Base-by-base conservation (phyloP, 2,329 filamentous ascomycete species). In the Chalaropsis ovoidea region DNA sequence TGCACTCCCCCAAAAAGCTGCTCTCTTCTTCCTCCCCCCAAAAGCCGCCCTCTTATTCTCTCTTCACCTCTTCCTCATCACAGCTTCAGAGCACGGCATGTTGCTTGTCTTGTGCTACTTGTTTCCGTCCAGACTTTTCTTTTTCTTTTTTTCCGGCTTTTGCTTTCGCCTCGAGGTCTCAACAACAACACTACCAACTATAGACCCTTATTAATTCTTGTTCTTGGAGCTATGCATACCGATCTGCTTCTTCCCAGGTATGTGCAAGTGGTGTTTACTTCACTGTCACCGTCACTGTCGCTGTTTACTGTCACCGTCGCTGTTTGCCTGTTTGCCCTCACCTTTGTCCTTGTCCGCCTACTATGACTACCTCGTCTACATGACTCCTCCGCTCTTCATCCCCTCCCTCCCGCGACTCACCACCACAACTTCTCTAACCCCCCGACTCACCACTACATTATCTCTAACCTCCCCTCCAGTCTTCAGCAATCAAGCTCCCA, bases 191-290 rank as follows among this genome's bases (percentile, higher is more conserved):
- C n/a, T n/a, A n/a, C n/a, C n/a, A 45, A 35, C 35, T 24, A 45
- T 19, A 39, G 63, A 60, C 39, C 39, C 41, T 43, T 39, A 15
- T 19, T 65, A 65, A 56, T 31, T 31, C 3, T 64, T 27, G n/a
- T 31, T 31, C 3, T 64, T 27, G n/a, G 31, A 31, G 43, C 56
- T 61, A 64, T 58, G 54, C 62, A 62, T 64, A 64, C 39, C 47
- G 49, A 60, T 27, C 43, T 47, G 42, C 62, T 64, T 31, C 64
- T 67, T 24, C 52, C 42, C 13, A 65, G 56, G 63, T 65, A 49
- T 19, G 43, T 47, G 8, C 35, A 5, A 31, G n/a, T n/a, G n/a
- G n/a, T n/a, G n/a, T n/a, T n/a, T n/a, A n/a, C n/a, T n/a, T n/a
- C n/a, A n/a, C n/a, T n/a, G n/a, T n/a, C n/a, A n/a, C n/a, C n/a